Evolutionary conservation across 306 rosid genomes (phyloP), one percentile per base, ranked within the genome.

Genomic region (Citrullus mucosospermus): DNA sequence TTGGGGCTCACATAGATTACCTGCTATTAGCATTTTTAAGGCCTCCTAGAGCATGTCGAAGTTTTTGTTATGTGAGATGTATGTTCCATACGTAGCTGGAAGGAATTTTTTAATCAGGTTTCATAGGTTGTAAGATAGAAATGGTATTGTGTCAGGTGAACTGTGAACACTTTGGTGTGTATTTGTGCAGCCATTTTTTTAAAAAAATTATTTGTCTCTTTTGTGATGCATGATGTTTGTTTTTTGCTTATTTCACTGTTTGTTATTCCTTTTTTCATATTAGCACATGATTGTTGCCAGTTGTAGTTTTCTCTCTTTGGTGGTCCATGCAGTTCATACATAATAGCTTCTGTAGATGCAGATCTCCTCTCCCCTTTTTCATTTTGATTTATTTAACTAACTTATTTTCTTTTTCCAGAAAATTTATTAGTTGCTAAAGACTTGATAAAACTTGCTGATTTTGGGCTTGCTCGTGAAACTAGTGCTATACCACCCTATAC

Each of bases 401-500:
- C 17, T 9, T 25, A 25, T n/a, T 13, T 16, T 22, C 14, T 36
- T 66, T 51, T 78, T 79, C 82, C 90, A 96, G 99, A 96, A 81
- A 96, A 96, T 89, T 85, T 96, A 81, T 83, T 96, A 81, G 98
- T 96, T 58, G 80, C 93, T 20, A 96, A 92, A 81, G 93, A 91
- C 48, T 28, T 85, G 2, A 92, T 96, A 78, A 96, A 96, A 86
- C 82, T 96, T 18, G 99, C 99, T 60, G 99, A 96, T 90, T 91
- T 96, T 85, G 99, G 99, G 82, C 91, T 96, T 48, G 99, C 96
- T 61, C 93, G 99, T 36, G 99, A 96, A 87, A 84, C 90, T 61
- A 84, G 78, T 63, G 93, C 99, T 28, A 88, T 83, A 79, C 99
- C 99, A 65, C 99, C 99, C 51, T 96, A 87, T 80, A 96, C 99